A percentile compares a stretch with the other conserved stretches of the same genome.
phyloP scores from a whole-genome alignment of 352 stramenopile species.

The Pythium biforme region DNA sequence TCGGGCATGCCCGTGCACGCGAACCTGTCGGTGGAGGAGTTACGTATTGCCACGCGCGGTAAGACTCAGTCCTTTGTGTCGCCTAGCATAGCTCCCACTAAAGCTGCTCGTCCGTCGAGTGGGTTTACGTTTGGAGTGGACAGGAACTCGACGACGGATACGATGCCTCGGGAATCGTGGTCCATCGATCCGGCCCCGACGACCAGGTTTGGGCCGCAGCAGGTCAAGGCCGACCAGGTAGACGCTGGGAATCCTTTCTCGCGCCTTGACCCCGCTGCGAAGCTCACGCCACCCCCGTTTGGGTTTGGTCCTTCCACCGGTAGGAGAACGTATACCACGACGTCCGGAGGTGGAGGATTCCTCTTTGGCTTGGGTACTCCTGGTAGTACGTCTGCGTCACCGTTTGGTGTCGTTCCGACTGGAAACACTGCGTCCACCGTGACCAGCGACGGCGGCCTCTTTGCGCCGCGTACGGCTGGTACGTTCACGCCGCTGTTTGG shows the following conservation, averaged over 20 bases:
- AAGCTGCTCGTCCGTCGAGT: neutral
- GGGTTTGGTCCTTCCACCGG: neutral
- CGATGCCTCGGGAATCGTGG: no score
- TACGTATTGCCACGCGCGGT: neutral
- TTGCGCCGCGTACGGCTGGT: neutral
- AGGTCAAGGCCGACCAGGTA: neutral
- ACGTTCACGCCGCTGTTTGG: neutral
- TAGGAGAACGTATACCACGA: neutral
- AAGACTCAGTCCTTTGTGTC: neutral
- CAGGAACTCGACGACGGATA: neutral
- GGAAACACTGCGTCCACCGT: neutral
- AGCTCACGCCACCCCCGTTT: neutral
- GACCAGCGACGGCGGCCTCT: neutral
- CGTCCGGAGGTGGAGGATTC: neutral
- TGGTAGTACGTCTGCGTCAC: neutral
- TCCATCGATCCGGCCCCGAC: neutral
- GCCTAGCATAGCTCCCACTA: neutral
- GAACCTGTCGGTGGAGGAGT: conserved; percentile 3
- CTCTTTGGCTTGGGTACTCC: neutral
- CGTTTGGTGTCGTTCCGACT: neutral
- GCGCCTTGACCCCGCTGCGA: neutral
- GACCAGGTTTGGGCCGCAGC: neutral
- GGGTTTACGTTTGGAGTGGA: conserved; percentile 2
- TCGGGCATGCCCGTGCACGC: conserved; percentile 4
- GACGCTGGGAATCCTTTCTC: neutral